Evolutionary conservation across 441 rosid genomes (phyloP).

Genomic region (Heliophila coronopifolia): DNA sequence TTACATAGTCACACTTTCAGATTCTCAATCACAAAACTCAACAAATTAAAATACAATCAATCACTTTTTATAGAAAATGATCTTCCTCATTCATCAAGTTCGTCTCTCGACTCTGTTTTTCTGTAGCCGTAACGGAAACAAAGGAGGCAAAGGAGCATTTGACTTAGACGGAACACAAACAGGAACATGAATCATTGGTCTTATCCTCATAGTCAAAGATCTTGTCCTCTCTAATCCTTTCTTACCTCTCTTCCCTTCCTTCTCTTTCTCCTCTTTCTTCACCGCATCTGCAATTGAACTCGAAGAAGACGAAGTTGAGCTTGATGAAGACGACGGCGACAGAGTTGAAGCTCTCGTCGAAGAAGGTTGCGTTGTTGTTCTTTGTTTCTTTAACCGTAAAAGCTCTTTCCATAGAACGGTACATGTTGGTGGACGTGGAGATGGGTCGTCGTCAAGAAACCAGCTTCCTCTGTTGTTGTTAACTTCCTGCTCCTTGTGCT

Average conservation of each 20-base stretch:
- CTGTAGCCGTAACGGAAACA: slow-evolving; percentile 50
- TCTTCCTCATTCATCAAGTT: no score
- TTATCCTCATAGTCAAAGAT: slow-evolving; percentile 62
- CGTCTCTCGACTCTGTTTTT: slow-evolving; percentile 65
- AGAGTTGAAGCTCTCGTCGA: slow-evolving; percentile 60
- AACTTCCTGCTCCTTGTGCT: slow-evolving; percentile 36
- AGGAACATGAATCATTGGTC: slow-evolving; percentile 86
- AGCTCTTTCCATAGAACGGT: slow-evolving; percentile 91
- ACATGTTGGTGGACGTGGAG: slow-evolving; percentile 96
- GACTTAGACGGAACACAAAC: slow-evolving; percentile 64
- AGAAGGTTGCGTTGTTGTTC: slow-evolving; percentile 47
- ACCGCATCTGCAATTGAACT: slow-evolving; percentile 45
- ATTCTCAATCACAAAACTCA: no score
- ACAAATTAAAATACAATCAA: no score
- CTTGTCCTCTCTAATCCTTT: slow-evolving; percentile 85
- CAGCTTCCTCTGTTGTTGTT: slow-evolving; percentile 36
- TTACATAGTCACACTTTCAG: no score
- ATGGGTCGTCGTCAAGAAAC: slow-evolving; percentile 87
- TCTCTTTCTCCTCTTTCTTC: slow-evolving; percentile 32
- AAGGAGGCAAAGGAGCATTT: slow-evolving; percentile 53
- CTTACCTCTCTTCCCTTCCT: slow-evolving; percentile 51
- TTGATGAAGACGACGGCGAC: slow-evolving; percentile 71
- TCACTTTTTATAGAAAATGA: no score
- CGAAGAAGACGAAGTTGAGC: slow-evolving; percentile 53
- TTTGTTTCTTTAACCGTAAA: slow-evolving; percentile 67